Evolutionary conservation across 2,329 filamentous ascomycete genomes (phyloP).

Genomic region (Fusarium annulatum): DNA sequence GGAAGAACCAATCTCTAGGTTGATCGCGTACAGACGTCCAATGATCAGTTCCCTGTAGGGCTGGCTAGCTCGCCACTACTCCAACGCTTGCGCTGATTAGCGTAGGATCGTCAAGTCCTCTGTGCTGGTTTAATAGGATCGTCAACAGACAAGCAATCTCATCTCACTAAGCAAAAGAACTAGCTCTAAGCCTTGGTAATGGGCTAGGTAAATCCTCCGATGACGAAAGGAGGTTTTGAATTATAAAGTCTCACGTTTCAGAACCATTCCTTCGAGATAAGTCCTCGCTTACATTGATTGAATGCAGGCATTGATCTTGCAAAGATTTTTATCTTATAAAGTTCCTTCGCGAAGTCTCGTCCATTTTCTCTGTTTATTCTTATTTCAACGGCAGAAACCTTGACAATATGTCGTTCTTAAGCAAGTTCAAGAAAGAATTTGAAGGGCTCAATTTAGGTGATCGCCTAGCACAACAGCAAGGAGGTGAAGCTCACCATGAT

Average conservation of each 20-base stretch:
- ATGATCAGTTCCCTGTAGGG: not conserved
- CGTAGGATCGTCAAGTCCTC: not conserved
- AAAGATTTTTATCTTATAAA: not conserved
- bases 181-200: not conserved
- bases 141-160: not conserved
- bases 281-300: not conserved
- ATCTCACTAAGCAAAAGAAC: not conserved
- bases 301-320: not conserved
- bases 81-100: not conserved
- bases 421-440: constrained; percentile 34
- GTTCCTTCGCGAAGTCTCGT: rapidly evolving
- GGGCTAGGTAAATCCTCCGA: not conserved
- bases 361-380: rapidly evolving
- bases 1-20: rapidly evolving
- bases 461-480: not conserved
- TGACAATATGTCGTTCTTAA: constrained; percentile 20
- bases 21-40: not conserved
- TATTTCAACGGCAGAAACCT: rapidly evolving
- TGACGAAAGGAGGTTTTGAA: not conserved
- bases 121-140: not conserved
- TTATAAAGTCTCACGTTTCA: not conserved
- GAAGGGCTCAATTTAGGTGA: constrained; percentile 23
- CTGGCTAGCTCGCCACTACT: not conserved
- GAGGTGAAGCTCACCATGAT: not conserved
- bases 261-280: not conserved